A percentile compares a stretch with the other conserved stretches of the same genome.
phyloP scores from a whole-genome alignment of 805 yeast genomes.

The Yueomyces sinensis region DNA sequence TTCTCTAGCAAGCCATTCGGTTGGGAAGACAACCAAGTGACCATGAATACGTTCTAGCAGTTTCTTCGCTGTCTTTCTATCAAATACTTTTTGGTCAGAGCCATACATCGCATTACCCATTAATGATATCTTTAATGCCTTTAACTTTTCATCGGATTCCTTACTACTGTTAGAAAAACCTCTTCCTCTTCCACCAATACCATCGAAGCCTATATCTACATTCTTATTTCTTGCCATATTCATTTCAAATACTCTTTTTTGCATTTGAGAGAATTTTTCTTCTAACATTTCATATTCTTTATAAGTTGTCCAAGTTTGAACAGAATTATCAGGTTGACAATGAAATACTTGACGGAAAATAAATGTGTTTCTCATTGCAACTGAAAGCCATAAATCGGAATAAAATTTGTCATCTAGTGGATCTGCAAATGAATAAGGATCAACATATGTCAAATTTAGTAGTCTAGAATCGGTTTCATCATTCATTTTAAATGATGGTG shows the following conservation, averaged over 20 bases:
- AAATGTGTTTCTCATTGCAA: constrained; percentile 72
- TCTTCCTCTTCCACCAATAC: not conserved
- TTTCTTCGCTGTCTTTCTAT: constrained; percentile 63
- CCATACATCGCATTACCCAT: constrained; percentile 21
- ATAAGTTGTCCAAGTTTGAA: constrained; percentile 82
- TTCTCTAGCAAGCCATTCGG: constrained; percentile 80
- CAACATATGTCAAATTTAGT: constrained; percentile 39
- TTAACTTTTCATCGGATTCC: constrained; percentile 5
- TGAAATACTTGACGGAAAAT: constrained; percentile 78
- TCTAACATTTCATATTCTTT: constrained; percentile 51
- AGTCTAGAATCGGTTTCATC: constrained; percentile 4
- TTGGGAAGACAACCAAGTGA: constrained; percentile 81
- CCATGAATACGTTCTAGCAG: constrained; percentile 67
- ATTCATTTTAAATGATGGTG: constrained; percentile 10
- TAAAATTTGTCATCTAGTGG: constrained; percentile 74
- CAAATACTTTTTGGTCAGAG: constrained; percentile 39
- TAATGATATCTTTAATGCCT: constrained; percentile 18
- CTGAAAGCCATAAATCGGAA: constrained; percentile 74
- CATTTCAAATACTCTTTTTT: constrained; percentile 18
- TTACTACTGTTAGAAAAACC: not conserved
- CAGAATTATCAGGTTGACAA: constrained; percentile 88
- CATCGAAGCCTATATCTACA: not conserved
- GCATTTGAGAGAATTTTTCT: constrained; percentile 36
- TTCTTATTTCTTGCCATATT: constrained; percentile 7
- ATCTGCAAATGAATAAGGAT: constrained; percentile 81